phyloP scores from a whole-genome alignment of 495 filamentous ascomycete species.

The Lasiosphaeriaceae sp. region DNA sequence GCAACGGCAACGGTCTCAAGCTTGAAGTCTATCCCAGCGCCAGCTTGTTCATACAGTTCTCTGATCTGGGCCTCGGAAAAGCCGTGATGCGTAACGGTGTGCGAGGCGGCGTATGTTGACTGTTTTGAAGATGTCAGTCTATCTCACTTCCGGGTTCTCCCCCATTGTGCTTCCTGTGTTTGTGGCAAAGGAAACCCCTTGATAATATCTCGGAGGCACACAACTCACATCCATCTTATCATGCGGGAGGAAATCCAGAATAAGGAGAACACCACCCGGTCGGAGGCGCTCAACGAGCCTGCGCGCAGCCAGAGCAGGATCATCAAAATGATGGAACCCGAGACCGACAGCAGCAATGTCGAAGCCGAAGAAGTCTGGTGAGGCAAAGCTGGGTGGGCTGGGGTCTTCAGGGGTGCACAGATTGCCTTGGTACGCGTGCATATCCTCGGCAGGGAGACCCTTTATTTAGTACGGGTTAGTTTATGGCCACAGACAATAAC shows the following conservation, averaged over 20 bases:
- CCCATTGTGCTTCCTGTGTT: too few relatives aligned
- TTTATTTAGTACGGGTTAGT: constrained; percentile 16
- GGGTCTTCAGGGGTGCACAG: constrained; percentile 43
- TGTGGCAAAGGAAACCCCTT: too few relatives aligned
- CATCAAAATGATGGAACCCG: constrained; percentile 70
- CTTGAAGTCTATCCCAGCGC: constrained; percentile 42
- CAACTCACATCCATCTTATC: constrained; percentile 29
- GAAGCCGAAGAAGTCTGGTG: constrained; percentile 53
- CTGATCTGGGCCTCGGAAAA: constrained; percentile 51
- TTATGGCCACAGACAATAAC: too few relatives aligned
- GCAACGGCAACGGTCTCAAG: constrained; percentile 33
- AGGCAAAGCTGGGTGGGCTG: constrained; percentile 34
- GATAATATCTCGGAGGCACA: too few relatives aligned
- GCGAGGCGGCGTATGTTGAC: constrained; percentile 32
- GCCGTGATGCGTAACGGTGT: constrained; percentile 54
- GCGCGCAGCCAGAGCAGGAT: constrained; percentile 52
- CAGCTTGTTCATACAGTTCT: constrained; percentile 50
- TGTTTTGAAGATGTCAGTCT: too few relatives aligned
- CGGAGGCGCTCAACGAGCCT: constrained; percentile 57
- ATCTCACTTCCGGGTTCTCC: too few relatives aligned
- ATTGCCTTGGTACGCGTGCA: constrained; percentile 58
- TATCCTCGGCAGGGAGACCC: constrained; percentile 46
- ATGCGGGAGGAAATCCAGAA: constrained; percentile 60
- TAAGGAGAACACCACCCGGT: constrained; percentile 58
- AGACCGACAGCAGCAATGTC: constrained; percentile 62